A percentile compares a stretch with the other conserved stretches of the same genome.
These are phyloP conservation scores for Eucalyptus brandiana DNA, from an alignment of 345 rosid species.

Conservation along the genomic window DNA sequence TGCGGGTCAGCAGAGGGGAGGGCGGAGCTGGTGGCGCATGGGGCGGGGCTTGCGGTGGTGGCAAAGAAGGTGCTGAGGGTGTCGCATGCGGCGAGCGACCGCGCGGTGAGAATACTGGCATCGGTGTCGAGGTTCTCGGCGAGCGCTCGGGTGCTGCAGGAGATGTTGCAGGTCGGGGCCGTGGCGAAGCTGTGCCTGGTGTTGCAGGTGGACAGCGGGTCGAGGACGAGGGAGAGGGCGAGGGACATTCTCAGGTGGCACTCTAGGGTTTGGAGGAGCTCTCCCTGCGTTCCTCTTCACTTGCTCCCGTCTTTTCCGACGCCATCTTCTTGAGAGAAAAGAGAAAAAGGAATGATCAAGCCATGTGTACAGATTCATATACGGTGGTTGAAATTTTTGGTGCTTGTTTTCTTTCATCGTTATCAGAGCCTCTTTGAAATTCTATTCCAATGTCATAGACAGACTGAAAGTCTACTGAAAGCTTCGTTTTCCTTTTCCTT, in stretches of 20 bases:
- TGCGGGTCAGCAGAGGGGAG: constrained; percentile 55
- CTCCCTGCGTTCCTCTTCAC: constrained; percentile 33
- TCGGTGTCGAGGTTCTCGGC: constrained; percentile 35
- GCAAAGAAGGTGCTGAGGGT: constrained; percentile 57
- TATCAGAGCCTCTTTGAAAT: not conserved
- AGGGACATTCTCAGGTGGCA: constrained; percentile 38
- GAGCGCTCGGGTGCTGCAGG: constrained; percentile 31
- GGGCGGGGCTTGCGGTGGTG: constrained; percentile 42
- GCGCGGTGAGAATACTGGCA: constrained; percentile 36
- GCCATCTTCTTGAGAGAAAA: not conserved
- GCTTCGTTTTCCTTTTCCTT: not conserved
- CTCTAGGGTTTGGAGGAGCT: constrained; percentile 39
- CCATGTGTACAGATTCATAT: not conserved
- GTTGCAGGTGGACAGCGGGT: constrained; percentile 19
- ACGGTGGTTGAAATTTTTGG: not conserved
- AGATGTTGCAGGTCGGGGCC: constrained; percentile 50
- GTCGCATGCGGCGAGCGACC: constrained; percentile 29
- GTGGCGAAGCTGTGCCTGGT: constrained; percentile 51
- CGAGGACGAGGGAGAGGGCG: constrained; percentile 35
- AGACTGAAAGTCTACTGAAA: not conserved
- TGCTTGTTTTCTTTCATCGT: not conserved
- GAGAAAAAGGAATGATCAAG: not conserved
- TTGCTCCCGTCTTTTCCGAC: constrained; percentile 34
- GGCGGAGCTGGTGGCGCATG: constrained; percentile 44
- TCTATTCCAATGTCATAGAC: not conserved